phyloP scores from a whole-genome alignment of 768 basidiomycete genomes.

The Naganishia antarctica region DNA sequence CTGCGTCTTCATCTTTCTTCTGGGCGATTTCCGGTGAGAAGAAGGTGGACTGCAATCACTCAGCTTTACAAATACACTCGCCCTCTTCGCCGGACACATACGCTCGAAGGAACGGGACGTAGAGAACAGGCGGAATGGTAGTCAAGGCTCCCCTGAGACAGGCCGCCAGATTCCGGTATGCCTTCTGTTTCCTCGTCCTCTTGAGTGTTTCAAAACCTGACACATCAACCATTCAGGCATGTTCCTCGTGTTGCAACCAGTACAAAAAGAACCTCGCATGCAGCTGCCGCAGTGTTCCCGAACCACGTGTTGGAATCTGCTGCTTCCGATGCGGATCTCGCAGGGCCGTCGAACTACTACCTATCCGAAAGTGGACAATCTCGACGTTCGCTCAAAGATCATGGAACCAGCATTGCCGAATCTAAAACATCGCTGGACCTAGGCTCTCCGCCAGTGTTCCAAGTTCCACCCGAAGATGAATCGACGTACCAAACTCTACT shows the following conservation, averaged over 20 bases:
- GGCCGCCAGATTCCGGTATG: background rate
- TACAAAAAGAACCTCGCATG: background rate
- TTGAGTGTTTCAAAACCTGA: background rate
- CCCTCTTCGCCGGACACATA: too few relatives aligned
- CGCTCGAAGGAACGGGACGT: too few relatives aligned
- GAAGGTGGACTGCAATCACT: background rate
- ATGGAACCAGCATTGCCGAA: background rate
- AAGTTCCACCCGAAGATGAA: background rate
- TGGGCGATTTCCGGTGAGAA: too few relatives aligned
- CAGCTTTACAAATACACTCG: too few relatives aligned
- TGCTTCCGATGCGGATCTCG: background rate
- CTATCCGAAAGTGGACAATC: background rate
- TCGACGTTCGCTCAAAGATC: background rate
- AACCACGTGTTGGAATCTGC: background rate
- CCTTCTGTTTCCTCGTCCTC: background rate
- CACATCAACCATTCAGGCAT: background rate
- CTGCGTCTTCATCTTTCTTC: too few relatives aligned
- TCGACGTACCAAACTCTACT: background rate
- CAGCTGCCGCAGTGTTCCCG: background rate
- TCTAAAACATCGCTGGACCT: background rate
- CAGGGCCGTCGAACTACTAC: slow-evolving; percentile 14
- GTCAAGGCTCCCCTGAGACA: background rate
- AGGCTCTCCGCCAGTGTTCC: background rate
- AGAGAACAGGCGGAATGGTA: background rate
- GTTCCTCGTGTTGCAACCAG: background rate